These are phyloP conservation scores for Cystobasidium sp. DNA, from an alignment of 1,284 basidiomycete genomes.

Conservation along the genomic window DNA sequence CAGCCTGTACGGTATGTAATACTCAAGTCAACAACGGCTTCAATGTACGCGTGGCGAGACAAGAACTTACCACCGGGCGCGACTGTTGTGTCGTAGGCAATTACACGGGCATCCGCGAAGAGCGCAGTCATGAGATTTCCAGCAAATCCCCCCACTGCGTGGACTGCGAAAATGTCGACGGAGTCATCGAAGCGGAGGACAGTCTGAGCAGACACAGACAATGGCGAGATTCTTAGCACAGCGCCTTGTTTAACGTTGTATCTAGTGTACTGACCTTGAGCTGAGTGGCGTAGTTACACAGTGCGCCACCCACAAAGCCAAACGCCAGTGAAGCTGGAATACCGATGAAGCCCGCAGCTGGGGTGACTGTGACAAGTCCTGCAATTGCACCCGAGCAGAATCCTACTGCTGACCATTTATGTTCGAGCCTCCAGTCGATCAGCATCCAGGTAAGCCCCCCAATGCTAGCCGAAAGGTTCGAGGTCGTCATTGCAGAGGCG, in stretches of 20 bases:
- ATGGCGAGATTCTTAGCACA: constrained; percentile 50
- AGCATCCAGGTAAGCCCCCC: constrained; percentile 59
- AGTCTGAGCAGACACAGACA: background rate
- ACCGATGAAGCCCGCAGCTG: constrained; percentile 57
- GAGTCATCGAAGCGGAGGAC: constrained; percentile 44
- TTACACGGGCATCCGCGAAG: constrained; percentile 85
- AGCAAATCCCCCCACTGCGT: constrained; percentile 83
- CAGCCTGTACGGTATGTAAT: constrained; percentile 59
- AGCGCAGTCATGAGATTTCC: constrained; percentile 82
- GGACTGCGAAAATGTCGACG: constrained; percentile 78
- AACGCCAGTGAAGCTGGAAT: constrained; percentile 71
- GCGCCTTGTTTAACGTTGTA: constrained; percentile 71
- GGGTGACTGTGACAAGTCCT: constrained; percentile 81
- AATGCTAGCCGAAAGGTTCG: constrained; percentile 57
- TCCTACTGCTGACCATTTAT: constrained; percentile 68
- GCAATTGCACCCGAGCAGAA: constrained; percentile 69
- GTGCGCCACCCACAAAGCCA: constrained; percentile 72
- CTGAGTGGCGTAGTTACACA: constrained; percentile 84
- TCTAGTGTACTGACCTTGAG: constrained; percentile 64
- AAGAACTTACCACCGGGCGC: constrained; percentile 69
- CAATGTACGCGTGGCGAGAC: too few relatives aligned
- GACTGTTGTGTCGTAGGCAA: constrained; percentile 75
- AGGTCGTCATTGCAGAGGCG: constrained; percentile 58
- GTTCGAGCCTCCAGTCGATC: constrained; percentile 58
- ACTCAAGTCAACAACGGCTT: too few relatives aligned